These are phyloP conservation scores for Fagopyrum homotropicum DNA, from an alignment of 148 eudicot species.

Conservation along the genomic window DNA sequence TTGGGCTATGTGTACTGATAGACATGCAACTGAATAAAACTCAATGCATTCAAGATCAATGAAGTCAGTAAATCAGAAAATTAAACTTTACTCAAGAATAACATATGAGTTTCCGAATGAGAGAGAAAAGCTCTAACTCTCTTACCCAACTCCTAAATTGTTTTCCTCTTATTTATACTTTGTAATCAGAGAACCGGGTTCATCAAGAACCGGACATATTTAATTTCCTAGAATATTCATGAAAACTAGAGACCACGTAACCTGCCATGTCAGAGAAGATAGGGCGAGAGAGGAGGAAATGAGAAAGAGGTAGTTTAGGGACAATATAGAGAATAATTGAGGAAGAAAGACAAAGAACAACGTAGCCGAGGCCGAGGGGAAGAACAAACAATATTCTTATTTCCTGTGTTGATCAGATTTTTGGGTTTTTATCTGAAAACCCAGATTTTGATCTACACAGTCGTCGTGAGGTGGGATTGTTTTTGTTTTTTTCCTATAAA, in stretches of 20 bases:
- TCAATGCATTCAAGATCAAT: too few relatives aligned
- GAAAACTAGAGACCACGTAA: constrained; percentile 39
- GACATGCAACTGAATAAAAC: too few relatives aligned
- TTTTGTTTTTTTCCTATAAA: background rate
- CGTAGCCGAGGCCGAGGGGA: background rate
- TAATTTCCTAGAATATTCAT: constrained; percentile 8
- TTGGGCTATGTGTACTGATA: too few relatives aligned
- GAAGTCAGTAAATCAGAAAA: too few relatives aligned
- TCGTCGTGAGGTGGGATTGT: constrained; percentile 14
- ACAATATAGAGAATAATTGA: background rate
- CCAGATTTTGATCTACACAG: constrained; percentile 31
- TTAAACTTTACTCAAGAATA: too few relatives aligned
- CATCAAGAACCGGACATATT: too few relatives aligned
- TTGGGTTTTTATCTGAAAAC: constrained; percentile 22
- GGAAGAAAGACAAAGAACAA: background rate
- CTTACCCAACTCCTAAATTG: too few relatives aligned
- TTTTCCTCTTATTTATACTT: too few relatives aligned
- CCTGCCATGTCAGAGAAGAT: constrained; percentile 23
- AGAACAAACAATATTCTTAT: background rate
- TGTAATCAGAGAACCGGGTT: too few relatives aligned
- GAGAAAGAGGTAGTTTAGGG: constrained; percentile 11
- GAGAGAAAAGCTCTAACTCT: too few relatives aligned
- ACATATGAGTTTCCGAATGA: too few relatives aligned
- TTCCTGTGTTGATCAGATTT: constrained; percentile 28
- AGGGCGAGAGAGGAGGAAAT: background rate